Evolutionary conservation across 768 basidiomycete species (phyloP).

Genomic region (Russula olivacea): DNA sequence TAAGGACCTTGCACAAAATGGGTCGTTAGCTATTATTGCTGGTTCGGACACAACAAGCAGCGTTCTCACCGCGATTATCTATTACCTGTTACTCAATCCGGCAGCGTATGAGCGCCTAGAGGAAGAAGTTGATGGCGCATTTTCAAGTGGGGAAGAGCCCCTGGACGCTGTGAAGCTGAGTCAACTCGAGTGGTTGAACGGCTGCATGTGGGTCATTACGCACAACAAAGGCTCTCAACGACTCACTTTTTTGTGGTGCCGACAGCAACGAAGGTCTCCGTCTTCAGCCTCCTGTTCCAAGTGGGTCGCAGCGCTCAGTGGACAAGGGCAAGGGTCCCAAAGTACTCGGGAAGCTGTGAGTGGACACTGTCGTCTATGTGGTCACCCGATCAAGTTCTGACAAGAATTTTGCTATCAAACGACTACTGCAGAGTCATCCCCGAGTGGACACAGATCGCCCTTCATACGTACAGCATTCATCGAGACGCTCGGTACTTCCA

Average conservation of each 20-base stretch:
- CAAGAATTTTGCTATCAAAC: too few species aligned
- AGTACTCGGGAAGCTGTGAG: slow-evolving; percentile 11
- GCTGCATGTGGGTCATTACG: slow-evolving; percentile 17
- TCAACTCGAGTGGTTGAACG: slow-evolving; percentile 19
- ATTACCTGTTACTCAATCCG: slow-evolving; percentile 34
- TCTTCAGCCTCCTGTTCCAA: slow-evolving; percentile 39
- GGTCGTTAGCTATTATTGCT: slow-evolving; percentile 36
- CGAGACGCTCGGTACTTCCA: slow-evolving; percentile 17
- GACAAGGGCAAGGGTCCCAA: slow-evolving; percentile 34
- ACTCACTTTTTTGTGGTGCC: too few species aligned
- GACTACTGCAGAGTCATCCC: slow-evolving; percentile 8
- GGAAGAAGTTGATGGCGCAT: slow-evolving; percentile 15
- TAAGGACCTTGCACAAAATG: slow-evolving; percentile 33
- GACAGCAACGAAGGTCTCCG: too few species aligned
- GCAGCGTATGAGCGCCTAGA: slow-evolving; percentile 15
- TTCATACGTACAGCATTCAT: slow-evolving; percentile 23
- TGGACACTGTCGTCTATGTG: not conserved
- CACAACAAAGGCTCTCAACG: not conserved
- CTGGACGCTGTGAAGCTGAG: slow-evolving; percentile 14
- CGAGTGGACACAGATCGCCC: slow-evolving; percentile 15
- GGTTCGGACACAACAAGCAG: slow-evolving; percentile 42
- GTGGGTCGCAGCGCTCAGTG: slow-evolving; percentile 41
- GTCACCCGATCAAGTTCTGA: not conserved
- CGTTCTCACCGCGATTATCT: slow-evolving; percentile 33
- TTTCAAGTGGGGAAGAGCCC: slow-evolving; percentile 17